These are phyloP conservation scores for Pseudocercospora eumusae DNA, from an alignment of 2,329 filamentous ascomycete genomes.

Conservation along the genomic window DNA sequence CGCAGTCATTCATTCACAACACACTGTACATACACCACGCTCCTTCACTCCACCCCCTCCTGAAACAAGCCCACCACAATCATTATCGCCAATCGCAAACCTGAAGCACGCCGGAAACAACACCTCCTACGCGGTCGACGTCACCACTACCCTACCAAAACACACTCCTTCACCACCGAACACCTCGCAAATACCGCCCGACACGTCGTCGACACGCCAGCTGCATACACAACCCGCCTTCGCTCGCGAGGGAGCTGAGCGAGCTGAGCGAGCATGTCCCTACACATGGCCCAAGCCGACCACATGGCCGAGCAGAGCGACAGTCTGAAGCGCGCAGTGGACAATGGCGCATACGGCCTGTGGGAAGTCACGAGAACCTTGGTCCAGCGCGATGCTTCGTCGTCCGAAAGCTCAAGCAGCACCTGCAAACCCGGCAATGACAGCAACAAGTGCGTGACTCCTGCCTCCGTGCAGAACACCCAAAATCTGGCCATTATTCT, in stretches of 20 bases:
- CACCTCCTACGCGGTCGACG: conserved; percentile 10
- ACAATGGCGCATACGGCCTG: conserved; percentile 25
- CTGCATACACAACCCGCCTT: conserved; percentile 14
- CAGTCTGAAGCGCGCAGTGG: conserved; percentile 23
- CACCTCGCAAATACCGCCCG: conserved; percentile 1
- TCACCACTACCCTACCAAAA: conserved; percentile 12
- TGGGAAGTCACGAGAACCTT: conserved; percentile 31
- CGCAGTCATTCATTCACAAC: conserved; percentile 25
- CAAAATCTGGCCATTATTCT: conserved; percentile 40
- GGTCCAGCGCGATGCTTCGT: conserved; percentile 23
- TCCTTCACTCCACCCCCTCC: conserved; percentile 13
- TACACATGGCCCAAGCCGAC: conserved; percentile 5
- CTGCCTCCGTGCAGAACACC: conserved; percentile 29
- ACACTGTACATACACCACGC: conserved; percentile 21
- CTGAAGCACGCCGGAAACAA: conserved; percentile 10
- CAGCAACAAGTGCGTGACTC: conserved; percentile 35
- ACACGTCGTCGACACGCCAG: conserved; percentile 2
- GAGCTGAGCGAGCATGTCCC: conserved; percentile 14
- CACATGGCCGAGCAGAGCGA: conserved; percentile 17
- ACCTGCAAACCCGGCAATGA: conserved; percentile 33
- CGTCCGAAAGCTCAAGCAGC: conserved; percentile 21
- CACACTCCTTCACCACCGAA: conserved; percentile 6
- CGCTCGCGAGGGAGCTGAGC: conserved; percentile 7
- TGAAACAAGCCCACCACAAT: conserved; percentile 14
- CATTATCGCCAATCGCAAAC: conserved; percentile 4